phyloP scores from a whole-genome alignment of 257 asterid genomes.

The Solanum etuberosum region DNA sequence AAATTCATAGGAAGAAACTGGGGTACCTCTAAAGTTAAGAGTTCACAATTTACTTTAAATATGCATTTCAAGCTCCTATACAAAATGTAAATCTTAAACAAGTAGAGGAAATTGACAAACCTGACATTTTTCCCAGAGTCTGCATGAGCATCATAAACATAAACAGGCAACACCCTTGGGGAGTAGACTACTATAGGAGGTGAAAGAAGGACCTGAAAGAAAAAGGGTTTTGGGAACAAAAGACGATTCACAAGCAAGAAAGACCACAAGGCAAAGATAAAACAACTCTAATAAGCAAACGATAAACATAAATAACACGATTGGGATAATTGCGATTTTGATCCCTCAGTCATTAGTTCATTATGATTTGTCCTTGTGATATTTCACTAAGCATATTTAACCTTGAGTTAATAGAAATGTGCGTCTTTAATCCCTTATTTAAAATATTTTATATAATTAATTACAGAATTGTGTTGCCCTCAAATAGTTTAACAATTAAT shows the following conservation, averaged over 20 bases:
- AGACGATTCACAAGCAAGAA: neutral
- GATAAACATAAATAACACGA: neutral
- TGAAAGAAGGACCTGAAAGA: conserved; percentile 84
- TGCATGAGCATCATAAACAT: conserved; percentile 99
- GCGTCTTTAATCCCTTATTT: neutral
- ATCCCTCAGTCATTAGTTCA: neutral
- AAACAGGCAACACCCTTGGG: conserved; percentile 95
- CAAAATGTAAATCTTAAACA: neutral
- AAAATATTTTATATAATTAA: neutral
- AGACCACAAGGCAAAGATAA: no score
- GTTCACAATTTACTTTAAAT: neutral
- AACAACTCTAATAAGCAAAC: neutral
- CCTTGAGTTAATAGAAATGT: neutral
- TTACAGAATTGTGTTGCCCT: neutral
- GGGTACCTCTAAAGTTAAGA: neutral
- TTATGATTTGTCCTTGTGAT: neutral
- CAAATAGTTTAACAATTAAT: neutral
- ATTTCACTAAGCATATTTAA: neutral
- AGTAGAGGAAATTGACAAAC: conserved; percentile 21
- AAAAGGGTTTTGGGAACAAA: neutral
- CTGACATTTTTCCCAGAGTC: conserved; percentile 98
- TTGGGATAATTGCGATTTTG: neutral
- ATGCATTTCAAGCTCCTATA: neutral
- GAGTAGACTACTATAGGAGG: conserved; percentile 98
- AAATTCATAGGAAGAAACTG: neutral